Evolutionary conservation across 208 protist species (phyloP).

Genomic region (Leishmania amazonensis): DNA sequence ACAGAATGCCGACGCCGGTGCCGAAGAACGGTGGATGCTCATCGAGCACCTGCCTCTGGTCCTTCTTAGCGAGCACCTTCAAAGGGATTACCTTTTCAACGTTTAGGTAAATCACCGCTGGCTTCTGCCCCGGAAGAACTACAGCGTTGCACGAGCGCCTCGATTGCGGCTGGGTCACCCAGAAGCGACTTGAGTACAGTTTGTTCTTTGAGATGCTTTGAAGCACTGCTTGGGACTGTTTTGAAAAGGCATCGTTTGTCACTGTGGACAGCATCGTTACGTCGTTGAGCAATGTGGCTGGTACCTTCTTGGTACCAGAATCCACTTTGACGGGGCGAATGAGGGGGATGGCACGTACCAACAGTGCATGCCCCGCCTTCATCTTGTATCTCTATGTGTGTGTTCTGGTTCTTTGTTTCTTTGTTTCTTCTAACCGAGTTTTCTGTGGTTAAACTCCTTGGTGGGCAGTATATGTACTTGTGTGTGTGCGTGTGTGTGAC

Average conservation of each 20-base stretch:
- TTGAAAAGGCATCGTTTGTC: slow-evolving; percentile 75
- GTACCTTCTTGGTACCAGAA: not conserved
- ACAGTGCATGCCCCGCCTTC: not conserved
- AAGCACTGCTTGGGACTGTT: slow-evolving; percentile 51
- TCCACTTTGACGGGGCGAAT: slow-evolving; percentile 10
- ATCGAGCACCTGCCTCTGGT: slow-evolving; percentile 78
- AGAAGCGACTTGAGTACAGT: slow-evolving; percentile 68
- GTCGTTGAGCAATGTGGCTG: slow-evolving; percentile 19
- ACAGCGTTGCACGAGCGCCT: slow-evolving; percentile 72
- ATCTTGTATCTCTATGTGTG: slow-evolving; percentile 9
- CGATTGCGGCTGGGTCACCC: slow-evolving; percentile 82
- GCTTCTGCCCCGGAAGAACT: slow-evolving; percentile 64
- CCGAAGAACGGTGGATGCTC: slow-evolving; percentile 89
- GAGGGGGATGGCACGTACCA: slow-evolving; percentile 15
- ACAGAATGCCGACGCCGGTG: slow-evolving; percentile 88
- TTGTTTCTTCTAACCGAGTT: not conserved
- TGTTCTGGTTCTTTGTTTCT: not conserved
- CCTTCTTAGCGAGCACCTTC: slow-evolving; percentile 44
- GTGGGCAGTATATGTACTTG: not conserved
- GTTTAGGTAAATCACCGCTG: slow-evolving; percentile 71
- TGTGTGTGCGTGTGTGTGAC: not conserved
- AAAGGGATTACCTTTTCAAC: slow-evolving; percentile 83
- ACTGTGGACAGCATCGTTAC: slow-evolving; percentile 79
- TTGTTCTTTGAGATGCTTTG: slow-evolving; percentile 38
- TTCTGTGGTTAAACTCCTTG: slow-evolving; percentile 1